A percentile compares a stretch with the other conserved stretches of the same genome.
These are phyloP conservation scores for Aspergillus phoenicis DNA, from an alignment of 2,329 filamentous ascomycete genomes.

Conservation along the genomic window DNA sequence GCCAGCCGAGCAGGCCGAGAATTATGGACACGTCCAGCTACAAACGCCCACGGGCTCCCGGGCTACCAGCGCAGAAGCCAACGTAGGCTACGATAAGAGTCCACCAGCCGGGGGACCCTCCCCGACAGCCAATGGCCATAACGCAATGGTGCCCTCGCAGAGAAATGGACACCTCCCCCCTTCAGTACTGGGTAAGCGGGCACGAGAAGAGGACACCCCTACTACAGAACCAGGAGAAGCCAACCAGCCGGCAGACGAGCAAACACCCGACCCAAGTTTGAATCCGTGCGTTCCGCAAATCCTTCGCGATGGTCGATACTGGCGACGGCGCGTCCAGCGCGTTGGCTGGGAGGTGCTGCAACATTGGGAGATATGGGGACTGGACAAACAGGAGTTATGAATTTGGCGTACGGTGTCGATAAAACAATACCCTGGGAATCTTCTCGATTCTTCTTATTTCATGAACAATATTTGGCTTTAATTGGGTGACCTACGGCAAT, in stretches of 20 bases:
- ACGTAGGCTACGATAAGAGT: conserved; percentile 8
- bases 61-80: conserved; percentile 12
- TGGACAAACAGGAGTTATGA: conserved; percentile 45
- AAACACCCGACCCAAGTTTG: background rate
- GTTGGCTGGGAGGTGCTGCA: conserved; percentile 46
- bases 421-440: background rate
- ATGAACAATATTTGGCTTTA: too few species aligned
- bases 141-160: background rate
- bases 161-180: background rate
- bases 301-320: conserved; percentile 26
- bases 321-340: conserved; percentile 38
- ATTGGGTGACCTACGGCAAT: background rate
- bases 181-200: conserved; percentile 26
- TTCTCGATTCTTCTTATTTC: background rate
- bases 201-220: conserved; percentile 17
- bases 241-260: background rate
- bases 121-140: background rate
- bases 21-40: conserved; percentile 12
- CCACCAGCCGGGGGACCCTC: background rate
- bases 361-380: conserved; percentile 48
- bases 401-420: conserved; percentile 1
- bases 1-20: conserved; percentile 18
- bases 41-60: conserved; percentile 21
- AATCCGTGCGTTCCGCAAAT: conserved; percentile 14
- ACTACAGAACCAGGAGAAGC: background rate